Conservation (phyloP, 345 rosid species). For the Nephelium lappaceum region DNA sequence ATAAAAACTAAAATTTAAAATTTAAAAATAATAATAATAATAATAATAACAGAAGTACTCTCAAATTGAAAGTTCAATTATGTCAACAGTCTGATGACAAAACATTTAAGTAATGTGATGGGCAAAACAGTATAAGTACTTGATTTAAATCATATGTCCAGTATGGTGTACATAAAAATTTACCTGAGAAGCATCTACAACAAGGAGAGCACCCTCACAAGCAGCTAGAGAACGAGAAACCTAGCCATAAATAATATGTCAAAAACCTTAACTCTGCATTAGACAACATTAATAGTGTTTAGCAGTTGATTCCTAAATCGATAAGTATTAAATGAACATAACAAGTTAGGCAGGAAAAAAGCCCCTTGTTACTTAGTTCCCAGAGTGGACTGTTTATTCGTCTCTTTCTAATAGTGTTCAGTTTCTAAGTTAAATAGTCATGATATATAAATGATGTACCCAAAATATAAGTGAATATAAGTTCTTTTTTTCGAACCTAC, state of each 20-base stretch:
- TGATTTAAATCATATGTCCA: conserved; percentile 2
- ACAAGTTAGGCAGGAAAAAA: neutral
- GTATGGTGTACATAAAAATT: conserved; percentile 11
- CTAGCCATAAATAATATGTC: conserved; percentile 33
- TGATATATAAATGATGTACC: neutral
- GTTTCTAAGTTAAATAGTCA: neutral
- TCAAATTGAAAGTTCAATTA: conserved; percentile 17
- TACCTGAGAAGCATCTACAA: conserved; percentile 99
- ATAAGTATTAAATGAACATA: neutral
- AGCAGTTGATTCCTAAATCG: neutral
- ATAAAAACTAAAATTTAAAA: neutral
- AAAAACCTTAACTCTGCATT: neutral
- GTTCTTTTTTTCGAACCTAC: too few relatives aligned
- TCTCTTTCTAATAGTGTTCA: neutral
- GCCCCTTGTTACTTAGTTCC: neutral
- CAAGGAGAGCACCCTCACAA: conserved; percentile 99
- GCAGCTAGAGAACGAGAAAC: conserved; percentile 99
- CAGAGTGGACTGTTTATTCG: neutral
- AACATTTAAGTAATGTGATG: neutral
- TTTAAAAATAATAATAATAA: too few relatives aligned
- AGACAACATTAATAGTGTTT: neutral
- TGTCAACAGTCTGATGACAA: conserved; percentile 3
- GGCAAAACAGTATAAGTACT: neutral
- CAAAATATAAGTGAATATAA: neutral
- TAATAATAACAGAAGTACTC: neutral